Evolutionary conservation across 2,329 filamentous ascomycete genomes (phyloP).

Genomic region (Onygena corvina): DNA sequence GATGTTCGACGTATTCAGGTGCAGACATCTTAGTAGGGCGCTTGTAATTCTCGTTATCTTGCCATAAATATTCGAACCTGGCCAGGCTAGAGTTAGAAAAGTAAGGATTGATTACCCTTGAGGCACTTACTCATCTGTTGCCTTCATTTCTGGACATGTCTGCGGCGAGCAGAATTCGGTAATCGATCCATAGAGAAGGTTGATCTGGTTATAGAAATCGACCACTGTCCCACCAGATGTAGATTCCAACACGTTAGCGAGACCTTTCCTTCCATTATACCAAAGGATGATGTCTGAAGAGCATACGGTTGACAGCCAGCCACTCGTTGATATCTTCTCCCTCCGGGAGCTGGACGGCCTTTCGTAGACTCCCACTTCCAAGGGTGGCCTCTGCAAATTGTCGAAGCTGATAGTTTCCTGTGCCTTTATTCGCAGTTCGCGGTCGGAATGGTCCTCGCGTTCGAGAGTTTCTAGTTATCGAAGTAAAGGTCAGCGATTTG

Average conservation of each 20-base stretch:
- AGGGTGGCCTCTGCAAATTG: slow-evolving; percentile 97
- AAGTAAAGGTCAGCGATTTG: background rate
- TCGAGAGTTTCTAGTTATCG: slow-evolving; percentile 58
- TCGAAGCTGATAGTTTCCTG: slow-evolving; percentile 81
- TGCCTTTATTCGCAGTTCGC: slow-evolving; percentile 71
- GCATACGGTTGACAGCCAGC: slow-evolving; percentile 87
- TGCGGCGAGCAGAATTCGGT: slow-evolving; percentile 98
- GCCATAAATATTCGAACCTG: slow-evolving; percentile 98
- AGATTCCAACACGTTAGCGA: background rate
- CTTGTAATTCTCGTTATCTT: slow-evolving; percentile 88
- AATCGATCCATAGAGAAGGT: slow-evolving; percentile 94
- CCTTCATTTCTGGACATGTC: slow-evolving; percentile 98
- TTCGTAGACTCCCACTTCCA: slow-evolving; percentile 84
- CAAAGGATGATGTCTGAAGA: background rate
- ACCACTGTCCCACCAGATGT: slow-evolving; percentile 52
- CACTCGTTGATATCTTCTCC: slow-evolving; percentile 97
- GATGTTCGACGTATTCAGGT: slow-evolving; percentile 91
- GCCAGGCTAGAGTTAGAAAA: background rate
- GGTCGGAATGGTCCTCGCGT: slow-evolving; percentile 86
- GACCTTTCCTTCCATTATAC: background rate
- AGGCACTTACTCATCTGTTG: slow-evolving; percentile 76
- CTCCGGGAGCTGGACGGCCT: slow-evolving; percentile 92
- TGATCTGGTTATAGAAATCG: slow-evolving; percentile 99
- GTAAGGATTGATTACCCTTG: background rate
- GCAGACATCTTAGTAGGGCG: slow-evolving; percentile 96